Percentiles rank a stretch among this genome's conserved stretches.
Conservation (phyloP, 441 rosid genomes). For the Populus tomentosa region DNA sequence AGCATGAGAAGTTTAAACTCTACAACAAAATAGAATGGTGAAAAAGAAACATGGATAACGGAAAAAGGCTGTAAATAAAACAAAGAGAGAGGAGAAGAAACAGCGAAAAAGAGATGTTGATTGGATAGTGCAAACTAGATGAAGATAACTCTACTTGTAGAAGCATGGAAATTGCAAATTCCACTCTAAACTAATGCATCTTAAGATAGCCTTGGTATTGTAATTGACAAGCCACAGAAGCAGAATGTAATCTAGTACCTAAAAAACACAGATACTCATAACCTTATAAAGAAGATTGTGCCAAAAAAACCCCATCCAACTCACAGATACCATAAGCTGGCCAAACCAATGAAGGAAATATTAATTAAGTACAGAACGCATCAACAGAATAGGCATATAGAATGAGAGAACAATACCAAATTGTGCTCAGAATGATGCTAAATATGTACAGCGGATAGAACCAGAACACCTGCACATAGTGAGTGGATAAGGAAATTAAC, state of each 20-base stretch:
- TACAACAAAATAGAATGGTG: background rate
- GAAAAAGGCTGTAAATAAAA: no score
- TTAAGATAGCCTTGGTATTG: background rate
- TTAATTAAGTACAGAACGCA: background rate
- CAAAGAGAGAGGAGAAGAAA: background rate
- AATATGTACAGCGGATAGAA: slow-evolving; percentile 84
- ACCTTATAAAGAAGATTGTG: background rate
- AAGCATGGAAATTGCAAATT: no score
- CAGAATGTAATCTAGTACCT: background rate
- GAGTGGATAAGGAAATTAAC: slow-evolving; percentile 1
- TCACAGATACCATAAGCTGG: background rate
- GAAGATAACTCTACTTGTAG: no score
- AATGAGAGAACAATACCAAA: slow-evolving; percentile 51
- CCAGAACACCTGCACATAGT: slow-evolving; percentile 74
- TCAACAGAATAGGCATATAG: background rate
- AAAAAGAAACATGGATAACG: background rate
- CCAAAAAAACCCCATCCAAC: background rate
- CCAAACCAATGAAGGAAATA: background rate
- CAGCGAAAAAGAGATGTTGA: no score
- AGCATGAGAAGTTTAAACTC: background rate
- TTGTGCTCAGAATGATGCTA: slow-evolving; percentile 76
- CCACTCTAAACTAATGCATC: background rate
- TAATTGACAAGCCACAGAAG: background rate
- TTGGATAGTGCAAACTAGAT: no score
- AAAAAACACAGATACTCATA: background rate